Base-by-base conservation (phyloP, 2,329 filamentous ascomycete species). In the Hypoxylon sp. region DNA sequence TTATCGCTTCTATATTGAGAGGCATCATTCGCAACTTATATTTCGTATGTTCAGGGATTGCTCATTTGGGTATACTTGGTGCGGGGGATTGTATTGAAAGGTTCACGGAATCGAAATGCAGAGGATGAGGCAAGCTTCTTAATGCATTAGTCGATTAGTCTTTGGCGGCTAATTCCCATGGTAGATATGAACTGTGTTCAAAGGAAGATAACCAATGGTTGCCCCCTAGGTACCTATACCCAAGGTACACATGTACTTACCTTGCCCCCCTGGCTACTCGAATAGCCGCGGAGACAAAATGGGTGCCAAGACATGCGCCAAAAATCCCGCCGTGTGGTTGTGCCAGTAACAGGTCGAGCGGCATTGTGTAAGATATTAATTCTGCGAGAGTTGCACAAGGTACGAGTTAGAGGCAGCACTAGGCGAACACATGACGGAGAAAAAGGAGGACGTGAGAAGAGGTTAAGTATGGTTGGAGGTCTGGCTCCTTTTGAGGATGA, bases 151-250 rank as follows among this genome's bases (percentile, higher is more conserved):
- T 65, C 50, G 64, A 61, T 62, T 58, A 59, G 42, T 64, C 27
- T 62, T 20, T 65, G 44, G 49, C 68, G 68, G 68, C 68, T 70
- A 70, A 70, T 68, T 68, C 30, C n/a, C 59, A 60, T 65, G 48
- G 44, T 27, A 50, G 20, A 64, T 64, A 33, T 40, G 49, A 59
- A 54, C 49, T 33, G 56, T 60, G 31, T 25, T 31, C 35, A 22
- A 31, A 20, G 30, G 31, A 17, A 42, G 31, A 44, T 35, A 56
- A 48, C 61, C 57, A 62, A 65, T 65, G 25, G 31, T 11, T 50
- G 30, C 20, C 44, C 17, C 17, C 25, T 4, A 27, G 25, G 25
- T 27, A 27, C 10, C 20, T 20, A 20, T 20, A 20, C 20, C 17
- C 25, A 27, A 27, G 2, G 25, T 27, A 27, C 10, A 44, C 17